A percentile compares a stretch with the other conserved stretches of the same genome.
phyloP scores from a whole-genome alignment of 164 flowering plant species.

The Annona cherimola region DNA sequence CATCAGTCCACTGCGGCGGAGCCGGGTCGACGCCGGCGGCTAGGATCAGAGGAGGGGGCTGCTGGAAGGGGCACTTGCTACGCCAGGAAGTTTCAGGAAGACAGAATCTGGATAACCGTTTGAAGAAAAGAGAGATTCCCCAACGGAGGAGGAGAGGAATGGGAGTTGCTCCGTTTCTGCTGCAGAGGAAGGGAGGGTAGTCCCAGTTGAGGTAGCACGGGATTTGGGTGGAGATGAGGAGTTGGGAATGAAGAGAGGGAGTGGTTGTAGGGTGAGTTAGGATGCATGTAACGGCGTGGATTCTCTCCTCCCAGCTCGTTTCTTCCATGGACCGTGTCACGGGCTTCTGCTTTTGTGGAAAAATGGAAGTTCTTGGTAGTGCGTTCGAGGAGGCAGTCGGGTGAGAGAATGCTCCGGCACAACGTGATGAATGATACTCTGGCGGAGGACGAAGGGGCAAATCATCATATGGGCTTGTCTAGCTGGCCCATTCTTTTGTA shows the following conservation, averaged over 20 bases:
- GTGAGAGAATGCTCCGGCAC: background rate
- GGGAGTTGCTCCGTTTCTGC: constrained; percentile 8
- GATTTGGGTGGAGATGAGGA: constrained; percentile 61
- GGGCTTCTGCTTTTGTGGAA: background rate
- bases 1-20: constrained; percentile 39
- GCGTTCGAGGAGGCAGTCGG: background rate
- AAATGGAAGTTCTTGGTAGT: background rate
- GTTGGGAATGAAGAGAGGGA: constrained; percentile 76
- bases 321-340: constrained; percentile 37
- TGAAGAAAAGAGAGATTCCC: constrained; percentile 57
- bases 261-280: constrained; percentile 58
- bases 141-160: constrained; percentile 39
- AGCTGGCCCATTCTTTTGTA: too few relatives aligned
- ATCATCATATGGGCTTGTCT: too few relatives aligned
- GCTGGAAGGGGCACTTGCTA: constrained; percentile 72
- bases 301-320: constrained; percentile 58
- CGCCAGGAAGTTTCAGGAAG: constrained; percentile 71
- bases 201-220: constrained; percentile 84
- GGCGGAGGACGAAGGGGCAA: too few relatives aligned
- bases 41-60: constrained; percentile 73
- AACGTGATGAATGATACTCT: too few relatives aligned
- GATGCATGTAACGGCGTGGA: constrained; percentile 64
- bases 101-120: constrained; percentile 49
- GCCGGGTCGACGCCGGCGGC: constrained; percentile 73
- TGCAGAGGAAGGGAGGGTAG: constrained; percentile 81